Percentiles rank a stretch among this genome's conserved stretches.
phyloP scores from a whole-genome alignment of 2,329 filamentous ascomycete genomes.

The Ambrosiella cleistominuta region DNA sequence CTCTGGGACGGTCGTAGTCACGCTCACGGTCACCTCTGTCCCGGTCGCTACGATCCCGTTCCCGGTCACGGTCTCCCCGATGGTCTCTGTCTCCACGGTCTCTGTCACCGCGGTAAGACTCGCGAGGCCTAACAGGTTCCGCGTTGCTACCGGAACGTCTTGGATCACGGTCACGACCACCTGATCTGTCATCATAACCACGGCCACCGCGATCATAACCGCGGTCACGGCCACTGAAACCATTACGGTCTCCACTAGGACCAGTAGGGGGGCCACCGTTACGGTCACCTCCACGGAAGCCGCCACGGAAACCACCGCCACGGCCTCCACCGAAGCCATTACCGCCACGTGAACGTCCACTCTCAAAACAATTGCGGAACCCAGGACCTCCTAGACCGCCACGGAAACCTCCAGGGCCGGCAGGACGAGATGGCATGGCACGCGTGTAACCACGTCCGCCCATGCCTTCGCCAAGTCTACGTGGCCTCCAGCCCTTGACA shows the following conservation, averaged over 20 bases:
- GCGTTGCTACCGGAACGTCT: conserved; percentile 59
- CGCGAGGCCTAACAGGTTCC: conserved; percentile 46
- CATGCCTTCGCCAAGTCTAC: conserved; percentile 77
- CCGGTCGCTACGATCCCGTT: conserved; percentile 6
- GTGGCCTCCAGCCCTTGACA: conserved; percentile 82
- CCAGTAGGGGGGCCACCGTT: conserved; percentile 34
- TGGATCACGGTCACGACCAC: conserved; percentile 20
- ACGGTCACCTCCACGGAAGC: conserved; percentile 21
- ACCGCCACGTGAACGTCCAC: conserved; percentile 28
- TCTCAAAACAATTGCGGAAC: conserved; percentile 25
- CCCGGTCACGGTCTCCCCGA: conserved; percentile 1
- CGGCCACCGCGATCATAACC: conserved; percentile 39
- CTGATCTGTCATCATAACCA: conserved; percentile 41
- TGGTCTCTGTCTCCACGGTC: conserved; percentile 21
- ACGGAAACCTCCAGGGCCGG: conserved; percentile 39
- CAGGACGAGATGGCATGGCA: conserved; percentile 53
- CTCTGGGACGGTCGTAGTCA: conserved; percentile 37
- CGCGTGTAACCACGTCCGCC: conserved; percentile 90
- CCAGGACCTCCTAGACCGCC: conserved; percentile 29
- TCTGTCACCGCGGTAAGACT: conserved; percentile 22
- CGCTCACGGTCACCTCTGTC: conserved; percentile 22
- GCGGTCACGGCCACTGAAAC: conserved; percentile 29
- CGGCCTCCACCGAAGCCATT: conserved; percentile 28
- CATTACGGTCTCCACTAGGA: conserved; percentile 32
- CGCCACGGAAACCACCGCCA: conserved; percentile 29